Base-by-base conservation (phyloP, 2,329 filamentous ascomycete species). In the Boeremia lycopersici region DNA sequence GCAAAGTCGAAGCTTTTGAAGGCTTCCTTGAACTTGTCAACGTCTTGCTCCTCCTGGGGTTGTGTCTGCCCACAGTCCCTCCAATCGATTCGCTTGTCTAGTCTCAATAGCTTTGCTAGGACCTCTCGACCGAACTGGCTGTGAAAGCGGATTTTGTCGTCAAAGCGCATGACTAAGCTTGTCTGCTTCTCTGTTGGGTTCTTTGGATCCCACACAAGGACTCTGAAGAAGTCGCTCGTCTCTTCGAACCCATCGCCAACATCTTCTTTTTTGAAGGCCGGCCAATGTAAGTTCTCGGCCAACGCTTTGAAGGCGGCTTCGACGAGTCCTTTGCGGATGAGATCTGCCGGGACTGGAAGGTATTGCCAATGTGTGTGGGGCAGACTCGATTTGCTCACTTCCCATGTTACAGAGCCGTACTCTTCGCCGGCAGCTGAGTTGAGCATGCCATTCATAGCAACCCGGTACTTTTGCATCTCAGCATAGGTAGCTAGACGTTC, bases 341-440 rank as follows among this genome's bases (percentile, higher is more conserved):
- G 78, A 9, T 89, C 82, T 0, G 83, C 79, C 0, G 89, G 84
- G 0, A 96, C 80, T 0, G 95, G 91, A 28, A 98, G 78, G 63
- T 96, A 89, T 75, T 99, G 96, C 95, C 93, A 97, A 70, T 98
- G 93, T 1, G 88, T 83, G 72, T 99, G 95, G 51, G 98, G 87
- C 49, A 95, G 91, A 46, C 84, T 84, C 4, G 81, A 82, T 45
- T 92, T 88, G 70, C 88, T 93, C 66, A 99, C 93, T 76, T 98
- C 95, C 86, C 91, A 99, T 0, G 91, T 95, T 1, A 98, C 89
- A 2, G 87, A 85, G 13, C 93, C 95, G 1, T 97, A 85, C 60
- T 83, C 83, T 59, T 83, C 73, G 12, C 64, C 70, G 36, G 78
- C 68, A 77, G 71, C 70, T 23, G 77, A 72, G 43, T 73, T 75